Evolutionary conservation across 2,329 filamentous ascomycete species (phyloP).

Genomic region (Bipolaris sorokiniana): DNA sequence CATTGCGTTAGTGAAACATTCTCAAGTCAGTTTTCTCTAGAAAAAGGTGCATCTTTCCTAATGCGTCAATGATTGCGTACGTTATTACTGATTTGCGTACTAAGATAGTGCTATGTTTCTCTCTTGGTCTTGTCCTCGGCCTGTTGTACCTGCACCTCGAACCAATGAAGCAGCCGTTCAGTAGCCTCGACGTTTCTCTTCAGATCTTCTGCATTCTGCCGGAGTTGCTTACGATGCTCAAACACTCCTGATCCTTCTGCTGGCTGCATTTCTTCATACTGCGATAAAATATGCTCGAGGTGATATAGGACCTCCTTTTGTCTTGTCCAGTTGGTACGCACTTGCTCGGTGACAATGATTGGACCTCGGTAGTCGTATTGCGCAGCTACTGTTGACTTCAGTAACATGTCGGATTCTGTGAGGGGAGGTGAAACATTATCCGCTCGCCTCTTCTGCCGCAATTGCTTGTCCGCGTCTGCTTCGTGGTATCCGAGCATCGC

Average conservation of each 20-base stretch:
- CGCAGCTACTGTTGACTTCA: neutral
- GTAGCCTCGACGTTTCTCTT: slow-evolving; percentile 23
- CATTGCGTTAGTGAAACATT: neutral
- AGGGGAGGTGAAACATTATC: neutral
- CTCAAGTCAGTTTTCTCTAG: no score
- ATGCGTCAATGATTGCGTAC: neutral
- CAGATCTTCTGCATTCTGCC: slow-evolving; percentile 5
- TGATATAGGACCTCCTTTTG: slow-evolving; percentile 13
- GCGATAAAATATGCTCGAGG: slow-evolving; percentile 7
- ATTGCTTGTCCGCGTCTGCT: slow-evolving; percentile 24
- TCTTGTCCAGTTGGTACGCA: slow-evolving; percentile 14
- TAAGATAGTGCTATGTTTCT: neutral
- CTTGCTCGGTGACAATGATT: slow-evolving; percentile 4
- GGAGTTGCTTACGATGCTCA: slow-evolving; percentile 7
- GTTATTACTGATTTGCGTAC: neutral
- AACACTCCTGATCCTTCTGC: slow-evolving; percentile 2
- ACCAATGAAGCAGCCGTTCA: slow-evolving; percentile 22
- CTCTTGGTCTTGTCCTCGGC: slow-evolving; percentile 14
- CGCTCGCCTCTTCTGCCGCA: slow-evolving; percentile 17
- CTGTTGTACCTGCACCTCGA: slow-evolving; percentile 20
- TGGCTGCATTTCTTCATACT: slow-evolving; percentile 5
- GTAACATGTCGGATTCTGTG: neutral
- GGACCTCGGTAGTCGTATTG: slow-evolving; percentile 6
- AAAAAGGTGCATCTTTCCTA: neutral
- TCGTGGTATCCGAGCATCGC: slow-evolving; percentile 23